Base-by-base conservation (phyloP, 108 stramenopile species). In the Parietichytrium sp. region DNA sequence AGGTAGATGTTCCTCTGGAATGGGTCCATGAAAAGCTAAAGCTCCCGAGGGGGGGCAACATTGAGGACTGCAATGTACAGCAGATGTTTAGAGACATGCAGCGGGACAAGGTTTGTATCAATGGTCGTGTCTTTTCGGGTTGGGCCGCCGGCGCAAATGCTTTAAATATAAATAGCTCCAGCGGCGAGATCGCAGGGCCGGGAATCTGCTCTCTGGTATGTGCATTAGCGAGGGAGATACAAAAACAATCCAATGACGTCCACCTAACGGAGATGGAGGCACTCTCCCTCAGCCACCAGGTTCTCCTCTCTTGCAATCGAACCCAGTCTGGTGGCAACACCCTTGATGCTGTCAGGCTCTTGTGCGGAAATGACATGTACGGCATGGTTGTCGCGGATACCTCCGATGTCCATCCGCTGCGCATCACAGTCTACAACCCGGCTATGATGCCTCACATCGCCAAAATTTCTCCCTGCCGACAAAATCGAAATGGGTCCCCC, bases 11-110 rank as follows among this genome's bases (percentile, higher is more conserved):
- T 10, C 61, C 61, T 38, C 38, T 72, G 29, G 61, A 33, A 16
- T 72, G 61, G 61, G 61, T 72, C 10, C 61, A 72, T 25, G 61
- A 72, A n/a, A 72, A 72, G 33, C 33, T 72, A n/a, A 16, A 72
- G 6, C 33, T 72, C 13, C 61, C 61, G 10, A 33, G 61, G n/a
- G 61, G 61, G n/a, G 61, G 61, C 33, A 72, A 45, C 42, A n/a
- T 42, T 6, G 20, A 72, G 2, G 61, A 72, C 61, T 72, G 38
- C 10, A 72, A 33, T 10, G 45, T 72, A 42, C 36, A 45, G 61
- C 61, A 72, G 45, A 72, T 72, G 36, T 25, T 72, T n/a, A 72
- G 45, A 20, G 61, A 72, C 20, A 72, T 72, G 61, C 61, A 72
- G 20, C 61, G 61, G 16, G 61, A 72, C 61, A 72, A 33, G 13